phyloP scores from a whole-genome alignment of 768 basidiomycete genomes.

The Trametopsis cervina region DNA sequence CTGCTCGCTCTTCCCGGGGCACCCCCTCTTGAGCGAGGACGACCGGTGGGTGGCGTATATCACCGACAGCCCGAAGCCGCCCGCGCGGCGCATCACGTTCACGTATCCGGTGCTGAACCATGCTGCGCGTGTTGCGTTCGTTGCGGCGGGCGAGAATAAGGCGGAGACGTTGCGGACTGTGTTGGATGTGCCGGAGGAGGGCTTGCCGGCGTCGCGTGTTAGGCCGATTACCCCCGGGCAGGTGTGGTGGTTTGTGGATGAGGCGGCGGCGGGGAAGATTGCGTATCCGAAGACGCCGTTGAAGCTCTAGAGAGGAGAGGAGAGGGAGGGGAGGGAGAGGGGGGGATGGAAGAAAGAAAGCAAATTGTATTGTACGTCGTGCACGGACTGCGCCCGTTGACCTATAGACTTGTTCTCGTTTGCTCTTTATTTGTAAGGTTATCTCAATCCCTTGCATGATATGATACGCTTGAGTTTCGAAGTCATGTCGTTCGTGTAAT shows the following conservation, averaged over 20 bases:
- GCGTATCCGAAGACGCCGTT: constrained; percentile 50
- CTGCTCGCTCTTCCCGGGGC: constrained; percentile 94
- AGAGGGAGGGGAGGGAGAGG: constrained; percentile 8
- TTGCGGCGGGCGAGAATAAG: constrained; percentile 80
- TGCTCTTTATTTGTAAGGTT: not conserved
- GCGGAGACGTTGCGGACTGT: constrained; percentile 62
- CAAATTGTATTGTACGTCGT: constrained; percentile 8
- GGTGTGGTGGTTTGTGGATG: constrained; percentile 93
- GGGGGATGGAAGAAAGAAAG: constrained; percentile 11
- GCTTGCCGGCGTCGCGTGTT: constrained; percentile 80
- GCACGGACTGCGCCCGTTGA: not conserved
- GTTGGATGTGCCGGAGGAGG: constrained; percentile 74
- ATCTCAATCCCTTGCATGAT: no score
- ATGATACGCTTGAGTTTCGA: no score
- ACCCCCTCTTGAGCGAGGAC: constrained; percentile 72
- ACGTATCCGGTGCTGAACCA: constrained; percentile 91
- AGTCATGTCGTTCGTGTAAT: no score
- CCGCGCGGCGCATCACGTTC: constrained; percentile 82
- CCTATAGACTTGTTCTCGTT: not conserved
- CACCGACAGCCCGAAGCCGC: constrained; percentile 92
- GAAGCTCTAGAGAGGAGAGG: constrained; percentile 42
- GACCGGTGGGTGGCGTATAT: constrained; percentile 95
- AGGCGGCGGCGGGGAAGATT: constrained; percentile 65
- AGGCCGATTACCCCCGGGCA: constrained; percentile 73
- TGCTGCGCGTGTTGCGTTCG: constrained; percentile 82